Evolutionary conservation across 2,329 filamentous ascomycete species (phyloP), one percentile per base, ranked within the genome.

Genomic region (Exophiala sp.): DNA sequence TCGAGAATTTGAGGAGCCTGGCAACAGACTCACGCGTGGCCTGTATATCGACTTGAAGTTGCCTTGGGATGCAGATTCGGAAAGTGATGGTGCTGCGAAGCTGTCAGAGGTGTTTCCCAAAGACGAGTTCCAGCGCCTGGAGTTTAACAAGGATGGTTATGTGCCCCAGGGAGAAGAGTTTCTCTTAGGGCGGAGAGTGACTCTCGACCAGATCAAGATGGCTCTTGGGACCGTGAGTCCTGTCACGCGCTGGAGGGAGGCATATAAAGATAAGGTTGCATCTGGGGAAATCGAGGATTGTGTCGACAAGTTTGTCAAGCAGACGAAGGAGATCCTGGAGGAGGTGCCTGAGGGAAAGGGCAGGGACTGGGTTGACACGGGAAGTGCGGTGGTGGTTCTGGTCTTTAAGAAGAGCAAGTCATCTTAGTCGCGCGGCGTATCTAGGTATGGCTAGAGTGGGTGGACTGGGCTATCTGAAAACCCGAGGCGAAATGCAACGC

Each of bases 21-120:
- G 75, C 0, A 80, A 77, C 54, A 38, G 56, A 3, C 44, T 78
- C 1, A 64, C 64, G 0, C 64, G 66, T 0, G 59, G 65, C 8
- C 54, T 68, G 11, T 81, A 79, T 57, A 47, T 54, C 1, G 60
- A 66, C 10, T 64, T 80, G 2, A 51, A 56, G 3, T 62, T 81
- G 13, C 79, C 79, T 0, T 82, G 78, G 78, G 68, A 53, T 11
- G 45, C 48, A 22, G 27, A 9, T 40, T 11, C 10, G 14, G 43
- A 13, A 46, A n/a, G 30, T n/a, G 40, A 32, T 30, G 23, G 23
- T 6, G 53, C 65, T 0, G 16, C 71, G 5, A 57, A 60, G 1
- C 58, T 65, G 0, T 40, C 56, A 14, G 34, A 46, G 4, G 30
- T 43, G n/a, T 59, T 56, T 40, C 43, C 48, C 19, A 22, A 52